phyloP scores from a whole-genome alignment of 73 alveolate genomes.

The Stentor coeruleus region DNA sequence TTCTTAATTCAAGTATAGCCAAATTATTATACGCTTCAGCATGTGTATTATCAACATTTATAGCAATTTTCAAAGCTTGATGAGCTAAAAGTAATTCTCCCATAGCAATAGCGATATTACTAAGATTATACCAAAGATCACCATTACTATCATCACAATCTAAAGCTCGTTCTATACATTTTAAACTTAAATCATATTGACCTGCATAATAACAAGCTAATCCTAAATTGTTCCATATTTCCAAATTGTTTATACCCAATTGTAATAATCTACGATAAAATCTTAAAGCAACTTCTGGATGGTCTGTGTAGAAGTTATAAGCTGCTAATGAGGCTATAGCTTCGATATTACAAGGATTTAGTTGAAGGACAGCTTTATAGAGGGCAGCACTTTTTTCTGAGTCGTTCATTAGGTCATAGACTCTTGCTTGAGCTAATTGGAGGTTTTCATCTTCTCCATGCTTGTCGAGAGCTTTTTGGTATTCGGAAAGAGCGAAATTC shows the following conservation, averaged over 20 bases:
- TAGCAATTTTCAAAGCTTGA: constrained; percentile 77
- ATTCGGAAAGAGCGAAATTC: constrained; percentile 83
- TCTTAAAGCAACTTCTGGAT: constrained; percentile 97
- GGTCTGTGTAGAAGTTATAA: constrained; percentile 96
- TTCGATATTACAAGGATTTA: constrained; percentile 91
- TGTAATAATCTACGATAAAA: constrained; percentile 94
- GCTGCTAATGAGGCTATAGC: constrained; percentile 99
- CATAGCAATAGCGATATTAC: constrained; percentile 83
- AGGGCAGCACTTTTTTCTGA: constrained; percentile 72
- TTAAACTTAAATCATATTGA: constrained; percentile 89
- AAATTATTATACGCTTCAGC: constrained; percentile 91
- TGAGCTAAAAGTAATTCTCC: constrained; percentile 91
- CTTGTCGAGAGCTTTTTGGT: constrained; percentile 54
- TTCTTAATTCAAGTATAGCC: constrained; percentile 92
- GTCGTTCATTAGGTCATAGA: constrained; percentile 85
- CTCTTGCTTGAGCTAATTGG: constrained; percentile 84
- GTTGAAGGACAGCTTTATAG: constrained; percentile 74
- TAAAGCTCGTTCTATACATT: constrained; percentile 91
- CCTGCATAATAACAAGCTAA: constrained; percentile 97
- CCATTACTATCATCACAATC: constrained; percentile 76
- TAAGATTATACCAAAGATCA: constrained; percentile 88
- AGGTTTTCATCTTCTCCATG: constrained; percentile 83
- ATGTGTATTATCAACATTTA: constrained; percentile 79
- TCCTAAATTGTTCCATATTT: constrained; percentile 98
- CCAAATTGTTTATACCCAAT: constrained; percentile 94